Percentiles rank a stretch among this genome's conserved stretches.
phyloP scores from a whole-genome alignment of 768 basidiomycete species.

The Mycena belliarum region DNA sequence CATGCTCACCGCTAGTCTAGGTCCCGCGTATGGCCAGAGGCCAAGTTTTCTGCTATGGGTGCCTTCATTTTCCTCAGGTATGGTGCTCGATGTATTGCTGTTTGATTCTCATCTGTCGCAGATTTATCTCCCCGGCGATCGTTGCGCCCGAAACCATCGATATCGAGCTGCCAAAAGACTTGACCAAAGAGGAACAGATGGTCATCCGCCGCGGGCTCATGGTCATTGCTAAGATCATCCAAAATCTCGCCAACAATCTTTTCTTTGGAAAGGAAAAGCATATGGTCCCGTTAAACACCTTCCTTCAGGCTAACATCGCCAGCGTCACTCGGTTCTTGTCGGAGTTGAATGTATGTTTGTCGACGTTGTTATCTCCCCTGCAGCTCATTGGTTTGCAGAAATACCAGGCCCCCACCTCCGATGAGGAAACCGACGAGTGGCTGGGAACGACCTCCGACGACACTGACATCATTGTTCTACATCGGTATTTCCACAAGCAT shows the following conservation, averaged over 20 bases:
- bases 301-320: conserved; percentile 68
- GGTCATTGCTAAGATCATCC: conserved; percentile 88
- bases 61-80: conserved; percentile 91
- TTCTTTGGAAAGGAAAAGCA: conserved; percentile 90
- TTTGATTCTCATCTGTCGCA: conserved; percentile 28
- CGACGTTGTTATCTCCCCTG: background rate
- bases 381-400: conserved; percentile 30
- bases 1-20: conserved; percentile 29
- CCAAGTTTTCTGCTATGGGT: conserved; percentile 80
- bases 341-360: conserved; percentile 61
- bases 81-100: background rate
- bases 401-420: conserved; percentile 36
- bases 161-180: conserved; percentile 71
- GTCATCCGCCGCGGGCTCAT: conserved; percentile 77
- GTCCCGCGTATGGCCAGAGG: conserved; percentile 70
- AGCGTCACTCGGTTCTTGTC: conserved; percentile 77
- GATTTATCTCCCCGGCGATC: conserved; percentile 90
- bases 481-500: conserved; percentile 83
- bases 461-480: conserved; percentile 79
- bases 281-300: conserved; percentile 79
- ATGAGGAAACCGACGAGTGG: conserved; percentile 74
- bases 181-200: conserved; percentile 33
- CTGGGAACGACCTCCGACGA: conserved; percentile 77
- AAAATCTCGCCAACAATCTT: conserved; percentile 92
- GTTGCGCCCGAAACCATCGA: conserved; percentile 86